phyloP scores from a whole-genome alignment of 257 asterid species.

The Mentha longifolia region DNA sequence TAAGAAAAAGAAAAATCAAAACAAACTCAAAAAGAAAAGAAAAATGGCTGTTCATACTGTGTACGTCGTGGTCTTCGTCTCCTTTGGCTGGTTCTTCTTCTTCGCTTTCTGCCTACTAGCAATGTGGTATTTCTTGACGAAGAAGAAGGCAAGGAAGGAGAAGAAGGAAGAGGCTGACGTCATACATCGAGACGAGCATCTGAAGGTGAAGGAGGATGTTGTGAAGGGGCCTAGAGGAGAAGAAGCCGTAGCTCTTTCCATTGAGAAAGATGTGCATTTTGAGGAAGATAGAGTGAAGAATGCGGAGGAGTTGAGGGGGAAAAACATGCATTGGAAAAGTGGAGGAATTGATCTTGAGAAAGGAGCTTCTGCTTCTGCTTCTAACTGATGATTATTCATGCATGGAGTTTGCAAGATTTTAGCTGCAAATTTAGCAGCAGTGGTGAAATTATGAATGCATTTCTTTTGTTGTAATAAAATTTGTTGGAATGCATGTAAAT shows the following conservation, averaged over 20 bases:
- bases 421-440: background rate
- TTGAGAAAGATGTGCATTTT: constrained; percentile 50
- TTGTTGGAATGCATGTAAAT: background rate
- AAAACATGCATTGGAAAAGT: constrained; percentile 30
- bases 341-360: constrained; percentile 26
- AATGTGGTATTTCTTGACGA: constrained; percentile 39
- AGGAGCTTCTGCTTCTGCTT: constrained; percentile 18
- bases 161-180: constrained; percentile 37
- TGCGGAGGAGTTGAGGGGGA: constrained; percentile 32
- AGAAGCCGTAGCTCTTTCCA: constrained; percentile 36
- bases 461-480: background rate
- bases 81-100: constrained; percentile 43
- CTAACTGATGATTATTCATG: background rate
- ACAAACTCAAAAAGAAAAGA: background rate
- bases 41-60: constrained; percentile 30
- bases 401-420: background rate
- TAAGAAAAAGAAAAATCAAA: background rate
- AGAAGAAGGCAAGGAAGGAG: constrained; percentile 39
- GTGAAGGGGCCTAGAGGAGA: constrained; percentile 46
- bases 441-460: background rate
- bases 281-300: constrained; percentile 43
- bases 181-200: constrained; percentile 41
- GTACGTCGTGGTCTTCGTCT: constrained; percentile 38
- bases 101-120: constrained; percentile 35
- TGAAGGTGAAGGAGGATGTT: constrained; percentile 47